Conservation (phyloP, 768 basidiomycete species). For the Xerocomus brunneocitrinus region DNA sequence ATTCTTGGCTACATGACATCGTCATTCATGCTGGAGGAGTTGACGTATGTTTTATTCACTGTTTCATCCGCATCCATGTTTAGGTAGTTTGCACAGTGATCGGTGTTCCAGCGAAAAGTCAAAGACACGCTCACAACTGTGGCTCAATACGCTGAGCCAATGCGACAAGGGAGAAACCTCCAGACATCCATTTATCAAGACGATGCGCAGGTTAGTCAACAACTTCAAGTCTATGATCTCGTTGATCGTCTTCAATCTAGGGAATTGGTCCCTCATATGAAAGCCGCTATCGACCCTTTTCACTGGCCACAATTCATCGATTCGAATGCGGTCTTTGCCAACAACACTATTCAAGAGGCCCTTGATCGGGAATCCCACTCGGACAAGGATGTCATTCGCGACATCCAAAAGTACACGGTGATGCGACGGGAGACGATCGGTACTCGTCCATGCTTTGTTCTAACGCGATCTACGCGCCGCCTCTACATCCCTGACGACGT, state of each 20-base stretch:
- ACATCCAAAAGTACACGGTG: slow-evolving; percentile 26
- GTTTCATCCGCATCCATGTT: background rate
- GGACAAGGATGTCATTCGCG: slow-evolving; percentile 7
- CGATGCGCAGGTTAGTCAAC: slow-evolving; percentile 22
- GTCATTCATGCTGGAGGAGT: slow-evolving; percentile 30
- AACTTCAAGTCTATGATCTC: background rate
- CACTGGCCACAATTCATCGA: slow-evolving; percentile 28
- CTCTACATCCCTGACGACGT: slow-evolving; percentile 24
- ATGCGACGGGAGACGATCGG: slow-evolving; percentile 28
- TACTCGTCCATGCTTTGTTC: slow-evolving; percentile 25
- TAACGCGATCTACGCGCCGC: slow-evolving; percentile 27
- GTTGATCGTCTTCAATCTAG: slow-evolving; percentile 7
- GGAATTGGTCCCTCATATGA: slow-evolving; percentile 23
- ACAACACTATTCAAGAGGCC: slow-evolving; percentile 23
- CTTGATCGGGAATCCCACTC: slow-evolving; percentile 22
- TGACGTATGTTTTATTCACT: slow-evolving; percentile 18
- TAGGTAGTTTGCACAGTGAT: slow-evolving; percentile 15
- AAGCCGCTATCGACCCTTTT: slow-evolving; percentile 19
- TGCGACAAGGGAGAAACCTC: slow-evolving; percentile 12
- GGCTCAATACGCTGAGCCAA: slow-evolving; percentile 22
- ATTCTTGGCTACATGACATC: slow-evolving; percentile 28
- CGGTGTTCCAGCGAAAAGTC: slow-evolving; percentile 21
- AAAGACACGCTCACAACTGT: slow-evolving; percentile 15
- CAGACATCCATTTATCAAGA: slow-evolving; percentile 22
- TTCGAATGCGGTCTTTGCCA: slow-evolving; percentile 17